These are phyloP conservation scores for Acanthamoeba healyi DNA, from an alignment of 208 protist species.

Conservation along the genomic window DNA sequence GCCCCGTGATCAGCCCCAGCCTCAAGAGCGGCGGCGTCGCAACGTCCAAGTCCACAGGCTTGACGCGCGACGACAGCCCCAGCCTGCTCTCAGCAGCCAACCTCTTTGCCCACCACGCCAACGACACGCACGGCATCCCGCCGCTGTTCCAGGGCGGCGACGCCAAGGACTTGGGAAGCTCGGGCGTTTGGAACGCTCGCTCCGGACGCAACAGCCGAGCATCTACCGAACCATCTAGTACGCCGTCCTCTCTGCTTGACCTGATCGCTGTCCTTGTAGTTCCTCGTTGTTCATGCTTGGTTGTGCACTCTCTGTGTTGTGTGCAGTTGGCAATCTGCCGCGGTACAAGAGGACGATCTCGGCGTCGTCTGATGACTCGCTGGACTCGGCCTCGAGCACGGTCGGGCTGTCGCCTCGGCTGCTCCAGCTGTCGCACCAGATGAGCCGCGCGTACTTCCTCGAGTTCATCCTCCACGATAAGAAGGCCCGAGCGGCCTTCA, in stretches of 20 bases:
- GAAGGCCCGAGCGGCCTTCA: constrained; percentile 32
- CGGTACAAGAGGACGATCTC: not conserved
- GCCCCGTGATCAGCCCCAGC: not conserved
- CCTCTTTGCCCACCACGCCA: not conserved
- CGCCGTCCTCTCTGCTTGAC: not conserved
- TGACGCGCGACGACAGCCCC: not conserved
- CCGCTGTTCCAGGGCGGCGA: not conserved
- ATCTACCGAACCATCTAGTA: not conserved
- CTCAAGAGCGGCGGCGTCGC: not conserved
- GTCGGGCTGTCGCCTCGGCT: constrained; percentile 15
- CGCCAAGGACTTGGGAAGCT: not conserved
- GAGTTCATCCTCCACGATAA: constrained; percentile 64
- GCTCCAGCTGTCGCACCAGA: constrained; percentile 12
- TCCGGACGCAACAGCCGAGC: not conserved
- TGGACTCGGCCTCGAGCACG: not conserved
- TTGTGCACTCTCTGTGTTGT: not conserved
- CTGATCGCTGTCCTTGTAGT: not conserved
- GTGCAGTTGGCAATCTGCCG: not conserved
- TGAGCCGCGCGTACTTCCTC: constrained; percentile 66
- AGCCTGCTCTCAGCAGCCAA: not conserved
- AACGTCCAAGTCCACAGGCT: not conserved
- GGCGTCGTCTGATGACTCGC: not conserved
- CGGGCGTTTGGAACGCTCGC: not conserved
- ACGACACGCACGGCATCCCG: not conserved
- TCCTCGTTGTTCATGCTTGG: too few species aligned